Percentiles rank a stretch among this genome's conserved stretches.
These are phyloP conservation scores for Candida ponderosae DNA, from an alignment of 805 yeast species.

Conservation along the genomic window DNA sequence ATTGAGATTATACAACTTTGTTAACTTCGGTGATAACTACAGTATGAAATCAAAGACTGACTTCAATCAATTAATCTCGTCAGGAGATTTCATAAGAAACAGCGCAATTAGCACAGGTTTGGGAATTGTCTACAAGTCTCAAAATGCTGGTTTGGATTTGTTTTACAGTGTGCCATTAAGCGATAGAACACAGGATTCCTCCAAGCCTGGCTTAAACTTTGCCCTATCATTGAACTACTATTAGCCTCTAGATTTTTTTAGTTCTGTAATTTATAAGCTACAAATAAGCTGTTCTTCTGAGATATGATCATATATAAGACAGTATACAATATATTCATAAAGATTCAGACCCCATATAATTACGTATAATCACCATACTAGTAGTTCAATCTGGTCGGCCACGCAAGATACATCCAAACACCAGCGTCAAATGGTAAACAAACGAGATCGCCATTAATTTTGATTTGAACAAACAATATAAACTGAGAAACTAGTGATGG, in stretches of 20 bases:
- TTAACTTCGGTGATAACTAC: conserved; percentile 48
- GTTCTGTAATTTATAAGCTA: not conserved
- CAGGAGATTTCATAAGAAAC: conserved; percentile 15
- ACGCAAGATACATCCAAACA: no score
- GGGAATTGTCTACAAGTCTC: conserved; percentile 46
- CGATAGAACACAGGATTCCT: conserved; percentile 32
- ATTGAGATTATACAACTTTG: conserved; percentile 53
- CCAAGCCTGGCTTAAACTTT: conserved; percentile 49
- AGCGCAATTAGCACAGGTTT: conserved; percentile 40
- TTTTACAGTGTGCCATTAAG: conserved; percentile 48
- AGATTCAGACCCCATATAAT: not conserved
- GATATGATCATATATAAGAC: no score
- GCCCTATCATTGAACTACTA: conserved; percentile 42
- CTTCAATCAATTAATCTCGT: conserved; percentile 9
- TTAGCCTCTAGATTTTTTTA: conserved; percentile 12
- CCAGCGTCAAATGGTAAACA: no score
- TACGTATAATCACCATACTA: not conserved
- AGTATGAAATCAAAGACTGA: conserved; percentile 11
- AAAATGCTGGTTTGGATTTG: conserved; percentile 47
- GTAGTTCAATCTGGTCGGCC: no score
- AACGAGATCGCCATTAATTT: no score
- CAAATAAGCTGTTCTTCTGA: not conserved
- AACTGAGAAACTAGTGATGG: no score
- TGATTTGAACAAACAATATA: no score
- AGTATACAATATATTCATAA: no score